Percentiles rank a stretch among this genome's conserved stretches.
These are phyloP conservation scores for Colletotrichum somersetense DNA, from an alignment of 2,329 filamentous ascomycete genomes.

Conservation along the genomic window DNA sequence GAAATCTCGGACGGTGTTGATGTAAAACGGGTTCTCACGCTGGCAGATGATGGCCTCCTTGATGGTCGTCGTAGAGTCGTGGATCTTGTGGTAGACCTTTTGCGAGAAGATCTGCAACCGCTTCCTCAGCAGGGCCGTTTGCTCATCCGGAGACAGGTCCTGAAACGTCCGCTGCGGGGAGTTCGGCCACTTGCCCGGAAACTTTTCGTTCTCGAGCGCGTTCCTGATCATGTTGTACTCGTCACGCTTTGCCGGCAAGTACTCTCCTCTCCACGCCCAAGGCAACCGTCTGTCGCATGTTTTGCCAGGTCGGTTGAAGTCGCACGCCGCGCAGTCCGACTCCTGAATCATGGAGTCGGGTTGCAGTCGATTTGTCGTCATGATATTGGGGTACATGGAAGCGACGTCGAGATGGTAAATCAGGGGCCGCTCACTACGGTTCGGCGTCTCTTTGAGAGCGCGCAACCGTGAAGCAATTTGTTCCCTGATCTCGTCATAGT, in stretches of 20 bases:
- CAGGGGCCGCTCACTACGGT: conserved; percentile 85
- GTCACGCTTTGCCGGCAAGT: conserved; percentile 92
- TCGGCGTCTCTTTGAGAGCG: conserved; percentile 83
- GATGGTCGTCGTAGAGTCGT: conserved; percentile 91
- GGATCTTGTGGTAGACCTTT: conserved; percentile 99
- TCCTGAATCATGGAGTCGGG: conserved; percentile 99
- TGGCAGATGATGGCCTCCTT: conserved; percentile 98
- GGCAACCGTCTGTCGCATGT: conserved; percentile 95
- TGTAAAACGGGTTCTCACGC: conserved; percentile 97
- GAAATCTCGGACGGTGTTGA: conserved; percentile 95
- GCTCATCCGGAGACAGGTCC: conserved; percentile 85
- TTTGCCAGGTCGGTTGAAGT: conserved; percentile 97
- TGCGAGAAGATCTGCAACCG: conserved; percentile 93
- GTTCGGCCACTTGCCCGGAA: conserved; percentile 83
- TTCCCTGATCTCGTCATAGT: conserved; percentile 86
- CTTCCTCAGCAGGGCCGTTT: conserved; percentile 84
- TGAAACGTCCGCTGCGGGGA: conserved; percentile 80
- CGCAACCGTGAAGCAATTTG: conserved; percentile 81
- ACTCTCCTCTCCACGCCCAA: conserved; percentile 99
- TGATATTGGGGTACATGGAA: conserved; percentile 99
- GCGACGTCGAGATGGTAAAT: conserved; percentile 99
- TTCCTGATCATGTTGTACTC: conserved; percentile 99
- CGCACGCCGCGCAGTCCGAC: conserved; percentile 95
- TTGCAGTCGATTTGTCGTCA: conserved; percentile 98
- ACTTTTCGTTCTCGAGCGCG: conserved; percentile 90